These are phyloP conservation scores for Daldinia childiae DNA, from an alignment of 495 filamentous ascomycete species.

Conservation along the genomic window DNA sequence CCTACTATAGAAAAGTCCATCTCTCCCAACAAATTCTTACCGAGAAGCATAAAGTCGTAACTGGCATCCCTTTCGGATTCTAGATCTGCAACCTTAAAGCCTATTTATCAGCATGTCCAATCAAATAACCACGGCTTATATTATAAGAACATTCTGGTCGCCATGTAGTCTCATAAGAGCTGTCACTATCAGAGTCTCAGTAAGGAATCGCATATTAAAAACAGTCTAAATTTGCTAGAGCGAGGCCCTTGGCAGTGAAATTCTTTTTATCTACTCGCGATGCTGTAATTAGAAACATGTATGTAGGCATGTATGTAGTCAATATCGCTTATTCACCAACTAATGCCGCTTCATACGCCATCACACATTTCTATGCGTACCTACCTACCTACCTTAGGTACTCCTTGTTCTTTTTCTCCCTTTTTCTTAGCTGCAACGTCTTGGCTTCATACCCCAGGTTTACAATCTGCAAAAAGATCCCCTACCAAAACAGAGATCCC, in stretches of 20 bases:
- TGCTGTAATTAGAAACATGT: constrained; percentile 41
- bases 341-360: background rate
- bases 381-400: too few species aligned
- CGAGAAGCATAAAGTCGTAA: constrained; percentile 19
- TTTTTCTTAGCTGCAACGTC: background rate
- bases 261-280: constrained; percentile 14
- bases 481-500: constrained; percentile 15
- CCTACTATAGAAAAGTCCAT: constrained; percentile 6
- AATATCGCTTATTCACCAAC: constrained; percentile 20
- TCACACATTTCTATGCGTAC: background rate
- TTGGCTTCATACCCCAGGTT: constrained; percentile 3
- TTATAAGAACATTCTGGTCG: constrained; percentile 39
- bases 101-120: constrained; percentile 33
- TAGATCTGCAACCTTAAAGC: constrained; percentile 37
- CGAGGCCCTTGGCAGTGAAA: background rate
- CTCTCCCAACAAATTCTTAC: constrained; percentile 33
- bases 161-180: constrained; percentile 4
- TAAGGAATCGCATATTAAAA: background rate
- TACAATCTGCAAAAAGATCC: background rate
- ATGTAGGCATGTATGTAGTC: too few species aligned
- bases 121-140: constrained; percentile 22
- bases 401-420: too few species aligned
- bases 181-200: constrained; percentile 2
- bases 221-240: constrained; percentile 3
- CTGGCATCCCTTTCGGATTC: constrained; percentile 20